Base-by-base conservation (phyloP, 2,329 filamentous ascomycete genomes). In the Xylaria digitata region DNA sequence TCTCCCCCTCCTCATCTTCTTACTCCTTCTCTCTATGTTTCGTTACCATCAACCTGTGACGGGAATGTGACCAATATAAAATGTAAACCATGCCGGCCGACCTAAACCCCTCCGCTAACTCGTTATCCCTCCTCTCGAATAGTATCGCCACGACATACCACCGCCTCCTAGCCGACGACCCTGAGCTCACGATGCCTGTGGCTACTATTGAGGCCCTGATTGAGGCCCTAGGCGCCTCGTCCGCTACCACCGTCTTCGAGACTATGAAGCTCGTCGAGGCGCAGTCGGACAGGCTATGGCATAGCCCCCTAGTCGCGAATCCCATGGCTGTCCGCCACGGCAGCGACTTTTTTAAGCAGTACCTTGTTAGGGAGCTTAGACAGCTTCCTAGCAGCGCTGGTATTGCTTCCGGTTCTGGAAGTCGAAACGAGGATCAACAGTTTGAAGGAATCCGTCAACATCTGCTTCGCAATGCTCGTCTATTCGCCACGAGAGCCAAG, bases 261-360 rank as follows among this genome's bases (percentile, higher is more conserved):
- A 97, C 95, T 42, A 91, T 98, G 77, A 91, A 95, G 73, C 88
- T 94, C 52, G 87, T 98, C 70, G 89, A 90, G 75, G 87, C 86
- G 53, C 90, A 96, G 77, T 95, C 93, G 57, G 85, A 87, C 59
- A 87, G 89, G 74, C 88, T 99, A 70, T 95, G 94, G 9, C 48
- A 61, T 19, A 67, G 66, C 79, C 85, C 85, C 65, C 89, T 90
- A 21, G 91, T 97, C 60, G 86, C 91, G 7, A 98, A 99, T 81
- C 92, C 94, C 15, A 92, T 98, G 63, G 95, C 94, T 4, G 88
- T 98, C 17, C 94, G 92, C 55, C 96, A 96, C 62, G 96, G 96
- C 75, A 97, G 94, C 67, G 94, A 97, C 79, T 89, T 98, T 66
- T 98, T 99, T 84, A 92, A 96, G 78, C 91, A 95, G 78, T 98